phyloP scores from a whole-genome alignment of 148 eudicot genomes.

The Rhododendron ferrugineum region DNA sequence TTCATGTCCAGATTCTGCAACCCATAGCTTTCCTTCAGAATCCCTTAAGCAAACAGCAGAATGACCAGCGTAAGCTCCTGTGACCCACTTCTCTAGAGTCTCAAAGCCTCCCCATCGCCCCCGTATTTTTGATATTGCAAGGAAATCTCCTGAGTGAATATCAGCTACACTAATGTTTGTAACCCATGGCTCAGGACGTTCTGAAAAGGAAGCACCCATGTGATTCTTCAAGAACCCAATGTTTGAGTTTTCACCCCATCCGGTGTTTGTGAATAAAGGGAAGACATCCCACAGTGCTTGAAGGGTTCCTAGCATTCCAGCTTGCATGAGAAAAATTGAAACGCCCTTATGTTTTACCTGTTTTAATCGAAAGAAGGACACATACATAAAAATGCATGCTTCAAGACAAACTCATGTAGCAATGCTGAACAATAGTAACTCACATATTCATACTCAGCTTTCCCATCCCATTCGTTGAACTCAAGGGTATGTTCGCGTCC shows the following conservation, averaged over 20 bases:
- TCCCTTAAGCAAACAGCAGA: conserved; percentile 80
- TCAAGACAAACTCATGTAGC: not conserved
- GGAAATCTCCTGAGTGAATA: conserved; percentile 84
- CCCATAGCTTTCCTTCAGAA: conserved; percentile 80
- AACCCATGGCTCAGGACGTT: conserved; percentile 83
- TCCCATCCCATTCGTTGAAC: conserved; percentile 66
- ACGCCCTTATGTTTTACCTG: conserved; percentile 74
- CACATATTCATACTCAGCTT: conserved; percentile 84
- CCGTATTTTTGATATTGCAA: conserved; percentile 81
- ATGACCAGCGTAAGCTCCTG: conserved; percentile 89
- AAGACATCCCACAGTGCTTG: conserved; percentile 79
- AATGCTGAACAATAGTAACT: conserved; percentile 18
- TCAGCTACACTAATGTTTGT: conserved; percentile 59
- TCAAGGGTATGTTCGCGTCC: conserved; percentile 77
- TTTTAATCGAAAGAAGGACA: not conserved
- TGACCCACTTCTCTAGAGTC: conserved; percentile 90
- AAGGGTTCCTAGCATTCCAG: conserved; percentile 83
- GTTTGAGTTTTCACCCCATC: conserved; percentile 81
- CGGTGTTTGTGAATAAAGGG: conserved; percentile 70
- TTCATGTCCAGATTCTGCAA: conserved; percentile 91
- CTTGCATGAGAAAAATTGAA: conserved; percentile 85
- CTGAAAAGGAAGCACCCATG: conserved; percentile 69
- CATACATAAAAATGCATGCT: conserved; percentile 2
- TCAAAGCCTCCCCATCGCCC: conserved; percentile 93
- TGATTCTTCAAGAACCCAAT: conserved; percentile 69